These are phyloP conservation scores for Ogataea glucozyma DNA, from an alignment of 805 yeast genomes.

Conservation along the genomic window DNA sequence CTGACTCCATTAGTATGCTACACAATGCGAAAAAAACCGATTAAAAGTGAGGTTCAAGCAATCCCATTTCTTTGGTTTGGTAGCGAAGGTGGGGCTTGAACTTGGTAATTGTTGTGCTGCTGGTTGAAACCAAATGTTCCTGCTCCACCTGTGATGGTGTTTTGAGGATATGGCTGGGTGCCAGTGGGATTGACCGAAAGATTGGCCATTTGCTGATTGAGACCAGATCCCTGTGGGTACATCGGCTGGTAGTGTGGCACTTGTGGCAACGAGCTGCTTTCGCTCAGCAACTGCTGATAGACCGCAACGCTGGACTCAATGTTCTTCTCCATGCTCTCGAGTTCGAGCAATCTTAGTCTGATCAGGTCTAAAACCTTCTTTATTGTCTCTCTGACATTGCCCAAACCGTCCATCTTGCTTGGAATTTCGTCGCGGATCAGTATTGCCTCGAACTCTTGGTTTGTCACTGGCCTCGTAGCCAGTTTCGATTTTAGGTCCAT, in stretches of 20 bases:
- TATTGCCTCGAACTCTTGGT: slow-evolving; percentile 33
- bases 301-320: slow-evolving; percentile 65
- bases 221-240: slow-evolving; percentile 6
- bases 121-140: slow-evolving; percentile 16
- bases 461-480: slow-evolving; percentile 38
- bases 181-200: slow-evolving; percentile 12
- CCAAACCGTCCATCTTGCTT: slow-evolving; percentile 66
- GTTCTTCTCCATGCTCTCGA: slow-evolving; percentile 68
- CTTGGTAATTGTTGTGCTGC: slow-evolving; percentile 19
- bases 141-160: slow-evolving; percentile 5
- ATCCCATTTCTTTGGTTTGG: slow-evolving; percentile 1
- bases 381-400: slow-evolving; percentile 72
- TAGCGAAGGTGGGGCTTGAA: slow-evolving; percentile 15
- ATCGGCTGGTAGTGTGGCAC: slow-evolving; percentile 13
- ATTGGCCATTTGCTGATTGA: slow-evolving; percentile 10
- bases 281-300: slow-evolving; percentile 59
- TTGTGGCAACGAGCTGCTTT: slow-evolving; percentile 15
- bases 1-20: slow-evolving; percentile 1
- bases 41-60: too few species aligned
- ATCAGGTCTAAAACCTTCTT: slow-evolving; percentile 77
- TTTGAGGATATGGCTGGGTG: slow-evolving; percentile 1
- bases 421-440: slow-evolving; percentile 67
- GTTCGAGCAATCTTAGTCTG: slow-evolving; percentile 73
- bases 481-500: slow-evolving; percentile 37
- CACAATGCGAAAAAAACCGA: not conserved